A percentile compares a stretch with the other conserved stretches of the same genome.
These are phyloP conservation scores for Fusarium sp. DNA, from an alignment of 2,329 filamentous ascomycete species.

Conservation along the genomic window DNA sequence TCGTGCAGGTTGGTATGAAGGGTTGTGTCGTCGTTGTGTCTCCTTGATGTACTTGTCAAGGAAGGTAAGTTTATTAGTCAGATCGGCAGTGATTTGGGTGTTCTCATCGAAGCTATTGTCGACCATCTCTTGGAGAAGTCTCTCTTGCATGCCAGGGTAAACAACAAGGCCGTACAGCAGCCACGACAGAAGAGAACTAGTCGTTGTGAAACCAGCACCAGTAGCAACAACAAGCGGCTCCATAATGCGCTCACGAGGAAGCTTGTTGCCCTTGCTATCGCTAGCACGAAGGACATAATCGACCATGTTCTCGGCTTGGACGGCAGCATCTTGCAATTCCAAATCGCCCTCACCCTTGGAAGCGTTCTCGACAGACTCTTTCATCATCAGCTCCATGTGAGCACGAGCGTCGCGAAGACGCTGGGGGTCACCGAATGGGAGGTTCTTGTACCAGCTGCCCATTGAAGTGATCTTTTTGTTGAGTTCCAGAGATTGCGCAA, in stretches of 20 bases:
- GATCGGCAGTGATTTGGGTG: slow-evolving; percentile 58
- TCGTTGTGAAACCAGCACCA: slow-evolving; percentile 70
- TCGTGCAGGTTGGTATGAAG: slow-evolving; percentile 69
- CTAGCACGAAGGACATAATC: slow-evolving; percentile 65
- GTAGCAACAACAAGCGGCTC: slow-evolving; percentile 60
- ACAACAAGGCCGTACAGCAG: slow-evolving; percentile 62
- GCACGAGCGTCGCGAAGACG: slow-evolving; percentile 50
- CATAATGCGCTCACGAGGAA: slow-evolving; percentile 53
- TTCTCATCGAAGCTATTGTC: slow-evolving; percentile 58
- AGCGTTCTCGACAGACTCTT: slow-evolving; percentile 52
- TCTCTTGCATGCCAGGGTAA: slow-evolving; percentile 66
- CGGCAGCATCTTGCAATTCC: slow-evolving; percentile 59
- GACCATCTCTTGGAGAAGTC: slow-evolving; percentile 67
- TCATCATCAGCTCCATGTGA: slow-evolving; percentile 51
- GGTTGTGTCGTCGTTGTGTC: slow-evolving; percentile 68
- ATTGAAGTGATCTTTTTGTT: slow-evolving; percentile 68
- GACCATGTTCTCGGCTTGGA: slow-evolving; percentile 56
- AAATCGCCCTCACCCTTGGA: slow-evolving; percentile 52
- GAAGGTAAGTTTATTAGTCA: slow-evolving; percentile 60
- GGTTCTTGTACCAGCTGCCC: slow-evolving; percentile 64
- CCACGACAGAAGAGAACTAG: slow-evolving; percentile 68
- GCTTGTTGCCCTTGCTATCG: slow-evolving; percentile 64
- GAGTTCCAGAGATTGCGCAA: slow-evolving; percentile 62
- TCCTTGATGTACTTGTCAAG: slow-evolving; percentile 71
- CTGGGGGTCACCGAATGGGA: slow-evolving; percentile 68